phyloP scores from a whole-genome alignment of 2,329 filamentous ascomycete species.

The Grosmannia serpens region DNA sequence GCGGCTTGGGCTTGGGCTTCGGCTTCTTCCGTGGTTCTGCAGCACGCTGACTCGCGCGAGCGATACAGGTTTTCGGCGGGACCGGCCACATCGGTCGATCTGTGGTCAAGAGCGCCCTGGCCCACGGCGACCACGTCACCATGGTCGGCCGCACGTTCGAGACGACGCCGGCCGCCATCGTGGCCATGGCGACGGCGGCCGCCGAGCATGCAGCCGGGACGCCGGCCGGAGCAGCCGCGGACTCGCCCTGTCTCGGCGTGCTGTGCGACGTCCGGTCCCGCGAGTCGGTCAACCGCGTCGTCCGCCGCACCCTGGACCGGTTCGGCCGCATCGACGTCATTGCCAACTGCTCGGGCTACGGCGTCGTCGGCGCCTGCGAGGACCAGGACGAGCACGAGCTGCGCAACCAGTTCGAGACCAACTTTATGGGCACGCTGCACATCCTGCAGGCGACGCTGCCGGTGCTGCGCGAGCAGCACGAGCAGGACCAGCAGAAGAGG shows the following conservation, averaged over 20 bases:
- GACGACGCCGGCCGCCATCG: constrained; percentile 61
- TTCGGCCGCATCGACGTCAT: constrained; percentile 83
- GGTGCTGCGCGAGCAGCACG: constrained; percentile 62
- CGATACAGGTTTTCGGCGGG: constrained; percentile 69
- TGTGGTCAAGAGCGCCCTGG: constrained; percentile 70
- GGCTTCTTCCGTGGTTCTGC: constrained; percentile 3
- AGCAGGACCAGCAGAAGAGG: background rate
- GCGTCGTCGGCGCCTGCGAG: constrained; percentile 89
- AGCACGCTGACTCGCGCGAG: background rate
- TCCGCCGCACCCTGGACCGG: constrained; percentile 56
- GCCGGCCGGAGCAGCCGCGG: constrained; percentile 35
- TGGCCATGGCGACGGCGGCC: constrained; percentile 42
- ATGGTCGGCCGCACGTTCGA: constrained; percentile 78
- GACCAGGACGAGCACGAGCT: constrained; percentile 94
- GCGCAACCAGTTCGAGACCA: constrained; percentile 93
- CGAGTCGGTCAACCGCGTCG: constrained; percentile 61
- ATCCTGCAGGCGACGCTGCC: constrained; percentile 84
- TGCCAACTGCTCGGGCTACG: constrained; percentile 89
- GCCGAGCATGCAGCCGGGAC: constrained; percentile 31
- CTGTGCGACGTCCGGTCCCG: constrained; percentile 82
- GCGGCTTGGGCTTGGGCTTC: no score
- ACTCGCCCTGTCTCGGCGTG: constrained; percentile 54
- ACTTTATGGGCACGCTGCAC: constrained; percentile 90
- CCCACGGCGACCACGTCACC: constrained; percentile 71
- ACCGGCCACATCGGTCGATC: constrained; percentile 96